Conservation (phyloP, 2,329 filamentous ascomycete species). For the Bipolaris bicolor region DNA sequence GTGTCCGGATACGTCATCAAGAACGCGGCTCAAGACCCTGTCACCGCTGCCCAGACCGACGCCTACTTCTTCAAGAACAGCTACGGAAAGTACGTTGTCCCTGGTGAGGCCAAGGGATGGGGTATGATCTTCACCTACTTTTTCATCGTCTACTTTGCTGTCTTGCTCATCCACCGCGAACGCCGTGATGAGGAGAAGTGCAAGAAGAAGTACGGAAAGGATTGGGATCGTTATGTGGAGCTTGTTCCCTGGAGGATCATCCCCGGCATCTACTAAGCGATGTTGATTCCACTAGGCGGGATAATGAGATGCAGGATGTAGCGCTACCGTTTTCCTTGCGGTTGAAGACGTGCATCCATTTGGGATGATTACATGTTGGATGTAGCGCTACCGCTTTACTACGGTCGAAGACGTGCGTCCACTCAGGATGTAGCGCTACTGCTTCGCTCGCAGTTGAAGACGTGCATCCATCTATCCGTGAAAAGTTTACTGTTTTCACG, state of each 20-base stretch:
- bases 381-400: slow-evolving; percentile 34
- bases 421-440: slow-evolving; percentile 35
- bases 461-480: slow-evolving; percentile 1
- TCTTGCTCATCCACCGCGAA: slow-evolving; percentile 86
- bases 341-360: slow-evolving; percentile 3
- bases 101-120: slow-evolving; percentile 77
- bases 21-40: slow-evolving; percentile 49
- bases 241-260: slow-evolving; percentile 82
- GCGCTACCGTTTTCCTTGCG: slow-evolving; percentile 30
- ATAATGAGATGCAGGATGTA: slow-evolving; percentile 14
- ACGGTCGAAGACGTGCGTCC: neutral
- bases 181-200: slow-evolving; percentile 91
- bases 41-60: slow-evolving; percentile 53
- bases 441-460: slow-evolving; percentile 10
- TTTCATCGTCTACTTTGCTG: slow-evolving; percentile 88
- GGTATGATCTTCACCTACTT: slow-evolving; percentile 92
- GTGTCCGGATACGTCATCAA: slow-evolving; percentile 79
- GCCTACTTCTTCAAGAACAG: slow-evolving; percentile 61
- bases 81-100: slow-evolving; percentile 70
- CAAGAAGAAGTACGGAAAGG: slow-evolving; percentile 84
- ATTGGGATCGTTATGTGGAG: slow-evolving; percentile 89
- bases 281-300: neutral
- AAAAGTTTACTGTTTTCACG: too few species aligned
- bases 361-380: neutral
- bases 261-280: slow-evolving; percentile 76